Conservation (phyloP, 306 rosid species). For the Casuarina cunninghamiana region DNA sequence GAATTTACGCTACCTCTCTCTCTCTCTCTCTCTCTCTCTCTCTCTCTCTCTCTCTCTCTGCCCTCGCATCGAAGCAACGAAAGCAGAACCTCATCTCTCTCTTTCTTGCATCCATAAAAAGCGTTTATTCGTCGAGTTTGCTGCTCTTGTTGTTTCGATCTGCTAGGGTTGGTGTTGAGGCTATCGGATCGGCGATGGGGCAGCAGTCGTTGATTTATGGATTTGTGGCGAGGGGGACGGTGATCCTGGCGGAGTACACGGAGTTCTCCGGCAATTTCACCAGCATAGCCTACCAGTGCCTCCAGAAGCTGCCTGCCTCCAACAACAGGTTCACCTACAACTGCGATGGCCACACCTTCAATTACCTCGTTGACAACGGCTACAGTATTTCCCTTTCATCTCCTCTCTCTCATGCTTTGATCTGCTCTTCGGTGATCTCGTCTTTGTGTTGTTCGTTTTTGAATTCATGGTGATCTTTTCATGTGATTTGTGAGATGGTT, state of each 20-base stretch:
- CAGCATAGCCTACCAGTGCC: slow-evolving; percentile 80
- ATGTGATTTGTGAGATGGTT: background rate
- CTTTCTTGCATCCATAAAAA: background rate
- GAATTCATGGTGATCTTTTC: background rate
- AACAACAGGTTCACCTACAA: slow-evolving; percentile 90
- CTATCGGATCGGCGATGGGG: slow-evolving; percentile 53
- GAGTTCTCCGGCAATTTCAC: slow-evolving; percentile 83
- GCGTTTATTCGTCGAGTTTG: slow-evolving; percentile 19
- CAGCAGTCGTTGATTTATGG: slow-evolving; percentile 92
- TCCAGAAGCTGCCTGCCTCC: slow-evolving; percentile 93
- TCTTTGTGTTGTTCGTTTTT: background rate
- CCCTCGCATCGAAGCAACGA: background rate
- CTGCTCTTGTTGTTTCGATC: slow-evolving; percentile 20
- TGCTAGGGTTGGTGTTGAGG: slow-evolving; percentile 20
- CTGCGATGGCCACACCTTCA: slow-evolving; percentile 97
- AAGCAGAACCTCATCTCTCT: background rate
- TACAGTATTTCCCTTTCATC: slow-evolving; percentile 52
- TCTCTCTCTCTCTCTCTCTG: background rate
- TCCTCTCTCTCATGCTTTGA: background rate
- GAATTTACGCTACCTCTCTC: background rate
- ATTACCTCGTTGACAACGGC: slow-evolving; percentile 89
- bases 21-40: background rate
- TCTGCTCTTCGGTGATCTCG: background rate
- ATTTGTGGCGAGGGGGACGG: slow-evolving; percentile 87
- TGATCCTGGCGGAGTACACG: slow-evolving; percentile 76